phyloP scores from a whole-genome alignment of 1,284 basidiomycete species.

The Tilletiopsis washingtonensis region DNA sequence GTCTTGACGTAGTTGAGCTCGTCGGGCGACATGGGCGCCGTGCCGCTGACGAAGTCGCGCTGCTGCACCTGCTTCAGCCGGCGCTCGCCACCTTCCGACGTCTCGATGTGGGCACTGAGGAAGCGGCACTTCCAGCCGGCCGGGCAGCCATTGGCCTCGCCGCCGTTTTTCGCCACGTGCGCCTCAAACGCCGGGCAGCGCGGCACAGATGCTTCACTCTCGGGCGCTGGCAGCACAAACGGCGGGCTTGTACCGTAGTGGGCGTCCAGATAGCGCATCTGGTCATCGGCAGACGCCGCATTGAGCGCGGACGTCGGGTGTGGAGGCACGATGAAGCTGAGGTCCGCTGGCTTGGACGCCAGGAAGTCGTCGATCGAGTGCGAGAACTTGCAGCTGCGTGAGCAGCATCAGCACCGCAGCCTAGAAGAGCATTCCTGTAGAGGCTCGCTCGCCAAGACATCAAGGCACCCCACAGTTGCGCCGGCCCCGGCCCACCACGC shows the following conservation, averaged over 20 bases:
- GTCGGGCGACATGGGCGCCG: not conserved
- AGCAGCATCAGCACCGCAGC: no score
- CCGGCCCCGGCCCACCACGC: not conserved
- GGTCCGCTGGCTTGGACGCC: conserved; percentile 64
- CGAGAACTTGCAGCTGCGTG: conserved; percentile 59
- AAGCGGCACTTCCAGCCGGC: conserved; percentile 86
- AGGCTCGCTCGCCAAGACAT: no score
- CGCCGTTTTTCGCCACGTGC: conserved; percentile 56
- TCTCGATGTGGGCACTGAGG: conserved; percentile 62
- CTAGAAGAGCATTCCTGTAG: not conserved
- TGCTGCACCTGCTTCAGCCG: not conserved
- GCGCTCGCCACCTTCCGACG: not conserved
- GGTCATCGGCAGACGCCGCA: conserved; percentile 6
- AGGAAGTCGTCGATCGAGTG: conserved; percentile 75
- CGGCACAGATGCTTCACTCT: conserved; percentile 16
- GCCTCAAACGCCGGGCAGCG: conserved; percentile 55
- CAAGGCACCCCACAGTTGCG: not conserved
- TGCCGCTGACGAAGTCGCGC: not conserved
- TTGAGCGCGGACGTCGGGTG: conserved; percentile 3
- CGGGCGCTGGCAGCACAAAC: conserved; percentile 3
- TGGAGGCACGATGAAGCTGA: conserved; percentile 55
- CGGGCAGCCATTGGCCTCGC: conserved; percentile 45
- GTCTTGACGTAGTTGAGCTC: conserved; percentile 9
- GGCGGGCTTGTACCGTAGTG: conserved; percentile 13
- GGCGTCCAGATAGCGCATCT: conserved; percentile 14